Percentiles rank a stretch among this genome's conserved stretches.
Evolutionary conservation across 768 basidiomycete species (phyloP).

Genomic region (Russula lepida): DNA sequence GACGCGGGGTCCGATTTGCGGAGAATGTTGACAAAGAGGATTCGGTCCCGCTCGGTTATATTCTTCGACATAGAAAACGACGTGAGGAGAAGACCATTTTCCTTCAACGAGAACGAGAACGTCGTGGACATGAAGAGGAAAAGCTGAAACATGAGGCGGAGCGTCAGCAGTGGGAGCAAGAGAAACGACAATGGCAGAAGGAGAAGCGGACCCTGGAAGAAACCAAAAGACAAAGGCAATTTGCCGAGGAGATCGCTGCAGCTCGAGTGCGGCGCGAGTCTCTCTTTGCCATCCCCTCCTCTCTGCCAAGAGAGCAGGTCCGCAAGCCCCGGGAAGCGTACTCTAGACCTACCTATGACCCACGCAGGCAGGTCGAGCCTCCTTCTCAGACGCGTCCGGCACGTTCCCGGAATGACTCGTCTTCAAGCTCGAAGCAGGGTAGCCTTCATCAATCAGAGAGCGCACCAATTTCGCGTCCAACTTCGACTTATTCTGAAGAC

Average conservation of each 20-base stretch:
- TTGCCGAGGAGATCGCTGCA: slow-evolving; percentile 18
- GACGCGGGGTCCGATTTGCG: slow-evolving; percentile 55
- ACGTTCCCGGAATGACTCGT: slow-evolving; percentile 1
- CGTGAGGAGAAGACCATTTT: slow-evolving; percentile 62
- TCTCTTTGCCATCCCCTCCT: neutral
- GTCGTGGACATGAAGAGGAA: slow-evolving; percentile 42
- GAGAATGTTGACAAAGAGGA: slow-evolving; percentile 57
- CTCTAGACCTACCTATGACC: slow-evolving; percentile 17
- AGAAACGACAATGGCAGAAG: slow-evolving; percentile 36
- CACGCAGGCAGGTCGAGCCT: slow-evolving; percentile 10
- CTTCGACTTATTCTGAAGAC: slow-evolving; percentile 15
- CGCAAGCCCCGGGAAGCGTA: slow-evolving; percentile 15
- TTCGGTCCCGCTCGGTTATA: slow-evolving; percentile 53
- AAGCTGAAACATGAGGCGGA: slow-evolving; percentile 33
- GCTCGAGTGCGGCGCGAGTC: slow-evolving; percentile 18
- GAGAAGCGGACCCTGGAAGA: slow-evolving; percentile 41
- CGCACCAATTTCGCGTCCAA: slow-evolving; percentile 6
- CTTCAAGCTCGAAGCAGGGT: slow-evolving; percentile 10
- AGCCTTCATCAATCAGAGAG: slow-evolving; percentile 10
- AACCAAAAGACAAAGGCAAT: slow-evolving; percentile 26
- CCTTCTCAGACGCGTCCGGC: neutral
- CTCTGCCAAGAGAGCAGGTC: slow-evolving; percentile 9
- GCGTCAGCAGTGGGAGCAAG: slow-evolving; percentile 36
- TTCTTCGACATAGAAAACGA: slow-evolving; percentile 55
- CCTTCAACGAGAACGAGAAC: slow-evolving; percentile 49